These are phyloP conservation scores for Musa balbisiana DNA, from an alignment of 202 grass and related monocot genomes.

Conservation along the genomic window DNA sequence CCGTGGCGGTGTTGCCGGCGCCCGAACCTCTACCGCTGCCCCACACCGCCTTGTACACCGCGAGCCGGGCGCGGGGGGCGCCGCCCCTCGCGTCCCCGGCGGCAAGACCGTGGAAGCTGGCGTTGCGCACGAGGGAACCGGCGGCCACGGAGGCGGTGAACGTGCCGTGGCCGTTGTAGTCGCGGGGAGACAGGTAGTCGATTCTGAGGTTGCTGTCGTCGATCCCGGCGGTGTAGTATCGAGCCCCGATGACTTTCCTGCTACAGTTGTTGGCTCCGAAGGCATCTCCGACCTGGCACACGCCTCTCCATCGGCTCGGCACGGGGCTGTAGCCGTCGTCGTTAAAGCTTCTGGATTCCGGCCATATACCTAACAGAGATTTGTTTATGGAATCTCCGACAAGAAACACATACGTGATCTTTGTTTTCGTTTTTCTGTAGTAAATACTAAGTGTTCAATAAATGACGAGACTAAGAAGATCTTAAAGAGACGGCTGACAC, in stretches of 20 bases:
- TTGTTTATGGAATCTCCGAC: background rate
- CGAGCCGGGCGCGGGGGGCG: slow-evolving; percentile 8
- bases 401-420: no score
- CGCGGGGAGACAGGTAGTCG: slow-evolving; percentile 20
- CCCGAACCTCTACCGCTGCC: background rate
- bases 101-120: background rate
- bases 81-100: slow-evolving; percentile 13
- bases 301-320: slow-evolving; percentile 40
- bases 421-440: no score
- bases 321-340: slow-evolving; percentile 30
- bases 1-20: background rate
- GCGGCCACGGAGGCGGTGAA: slow-evolving; percentile 18
- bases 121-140: background rate
- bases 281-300: slow-evolving; percentile 27
- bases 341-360: slow-evolving; percentile 45
- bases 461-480: no score
- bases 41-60: slow-evolving; percentile 23
- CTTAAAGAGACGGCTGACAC: no score
- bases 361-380: slow-evolving; percentile 41
- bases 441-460: no score
- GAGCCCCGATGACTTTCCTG: slow-evolving; percentile 49
- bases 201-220: background rate
- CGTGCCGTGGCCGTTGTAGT: slow-evolving; percentile 12
- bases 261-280: slow-evolving; percentile 40
- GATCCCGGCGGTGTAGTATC: slow-evolving; percentile 17